Percentiles rank a stretch among this genome's conserved stretches.
Evolutionary conservation across 2,329 filamentous ascomycete species (phyloP).

Genomic region (Claviceps digitariae): DNA sequence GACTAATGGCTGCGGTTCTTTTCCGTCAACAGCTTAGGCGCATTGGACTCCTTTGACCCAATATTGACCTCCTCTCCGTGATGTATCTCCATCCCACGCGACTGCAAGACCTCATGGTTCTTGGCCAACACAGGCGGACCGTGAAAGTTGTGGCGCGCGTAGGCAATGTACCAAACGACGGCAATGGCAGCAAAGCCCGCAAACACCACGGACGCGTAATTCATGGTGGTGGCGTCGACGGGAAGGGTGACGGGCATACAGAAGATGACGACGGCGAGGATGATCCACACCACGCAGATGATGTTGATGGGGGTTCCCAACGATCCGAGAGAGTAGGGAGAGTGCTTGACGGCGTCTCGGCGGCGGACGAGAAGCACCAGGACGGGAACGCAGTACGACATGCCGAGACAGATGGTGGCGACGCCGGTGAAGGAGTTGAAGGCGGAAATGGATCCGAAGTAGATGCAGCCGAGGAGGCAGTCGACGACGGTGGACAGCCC

Average conservation of each 20-base stretch:
- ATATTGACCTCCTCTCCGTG: background rate
- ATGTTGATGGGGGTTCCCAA: conserved; percentile 58
- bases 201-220: conserved; percentile 55
- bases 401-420: conserved; percentile 64
- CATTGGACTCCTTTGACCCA: conserved; percentile 2
- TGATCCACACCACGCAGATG: conserved; percentile 56
- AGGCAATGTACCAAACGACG: conserved; percentile 47
- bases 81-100: background rate
- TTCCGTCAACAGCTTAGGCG: background rate
- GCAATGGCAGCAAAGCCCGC: conserved; percentile 47
- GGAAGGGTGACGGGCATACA: conserved; percentile 57
- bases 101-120: background rate
- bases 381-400: conserved; percentile 65
- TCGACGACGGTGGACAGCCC: conserved; percentile 55
- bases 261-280: conserved; percentile 56
- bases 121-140: conserved; percentile 31
- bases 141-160: conserved; percentile 49
- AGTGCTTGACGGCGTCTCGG: conserved; percentile 51
- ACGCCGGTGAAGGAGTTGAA: conserved; percentile 73
- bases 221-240: conserved; percentile 44
- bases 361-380: conserved; percentile 55
- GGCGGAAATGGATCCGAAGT: conserved; percentile 63
- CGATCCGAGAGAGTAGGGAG: conserved; percentile 53
- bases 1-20: background rate
- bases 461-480: conserved; percentile 62